Conservation (phyloP, 208 protist species). For the Trypanosoma vivax region DNA sequence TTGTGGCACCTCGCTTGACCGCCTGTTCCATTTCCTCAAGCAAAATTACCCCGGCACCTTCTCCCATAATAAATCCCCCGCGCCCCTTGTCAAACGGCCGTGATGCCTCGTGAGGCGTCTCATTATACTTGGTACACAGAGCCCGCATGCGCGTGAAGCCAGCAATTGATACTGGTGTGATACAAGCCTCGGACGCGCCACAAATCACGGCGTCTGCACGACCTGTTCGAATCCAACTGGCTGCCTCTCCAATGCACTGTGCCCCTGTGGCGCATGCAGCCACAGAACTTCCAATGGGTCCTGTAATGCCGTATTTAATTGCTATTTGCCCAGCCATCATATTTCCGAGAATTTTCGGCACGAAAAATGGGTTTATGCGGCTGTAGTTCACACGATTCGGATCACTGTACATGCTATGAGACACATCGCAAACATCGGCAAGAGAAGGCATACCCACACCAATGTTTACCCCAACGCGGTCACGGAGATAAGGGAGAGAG, state of each 20-base stretch:
- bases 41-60: conserved; percentile 93
- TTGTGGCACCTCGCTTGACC: conserved; percentile 36
- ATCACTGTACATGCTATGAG: conserved; percentile 34
- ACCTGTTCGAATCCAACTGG: conserved; percentile 69
- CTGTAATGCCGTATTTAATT: conserved; percentile 84
- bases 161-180: conserved; percentile 88
- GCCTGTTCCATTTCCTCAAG: conserved; percentile 92
- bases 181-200: conserved; percentile 93
- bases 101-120: conserved; percentile 75
- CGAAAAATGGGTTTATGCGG: conserved; percentile 89
- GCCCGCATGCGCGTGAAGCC: conserved; percentile 93
- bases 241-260: conserved; percentile 94
- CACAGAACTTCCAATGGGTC: conserved; percentile 88
- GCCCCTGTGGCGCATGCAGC: conserved; percentile 97
- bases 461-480: conserved; percentile 83
- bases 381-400: conserved; percentile 32
- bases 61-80: conserved; percentile 96
- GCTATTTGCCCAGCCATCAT: conserved; percentile 89
- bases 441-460: conserved; percentile 88
- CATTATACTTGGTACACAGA: conserved; percentile 90
- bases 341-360: conserved; percentile 97
- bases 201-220: conserved; percentile 87
- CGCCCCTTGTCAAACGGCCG: conserved; percentile 92
- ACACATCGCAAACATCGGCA: conserved; percentile 65
- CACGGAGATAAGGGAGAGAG: not conserved